Evolutionary conservation across 1,284 basidiomycete genomes (phyloP).

Genomic region (Pyrrhoderma noxium): DNA sequence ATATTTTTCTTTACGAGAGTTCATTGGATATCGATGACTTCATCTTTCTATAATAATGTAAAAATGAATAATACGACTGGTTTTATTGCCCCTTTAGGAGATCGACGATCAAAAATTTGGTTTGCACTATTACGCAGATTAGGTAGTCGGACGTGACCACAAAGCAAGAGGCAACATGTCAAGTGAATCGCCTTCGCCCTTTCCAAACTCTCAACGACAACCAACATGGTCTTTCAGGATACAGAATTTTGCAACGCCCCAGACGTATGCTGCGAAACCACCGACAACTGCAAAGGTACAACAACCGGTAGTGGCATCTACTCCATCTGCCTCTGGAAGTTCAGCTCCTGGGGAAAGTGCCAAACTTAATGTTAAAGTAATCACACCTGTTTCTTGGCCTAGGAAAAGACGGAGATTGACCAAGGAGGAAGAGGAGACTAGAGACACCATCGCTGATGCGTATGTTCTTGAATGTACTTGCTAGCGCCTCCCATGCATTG

Average conservation of each 20-base stretch:
- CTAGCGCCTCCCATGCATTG: neutral
- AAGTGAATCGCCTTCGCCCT: constrained; percentile 5
- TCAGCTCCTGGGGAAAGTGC: neutral
- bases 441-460: constrained; percentile 7
- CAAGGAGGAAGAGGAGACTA: constrained; percentile 15
- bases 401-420: constrained; percentile 14
- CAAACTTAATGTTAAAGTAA: neutral
- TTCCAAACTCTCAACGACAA: neutral
- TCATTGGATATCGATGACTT: no score
- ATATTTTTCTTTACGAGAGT: no score
- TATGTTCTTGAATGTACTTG: constrained; percentile 1
- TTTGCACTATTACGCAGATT: no score
- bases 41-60: no score
- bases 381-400: neutral
- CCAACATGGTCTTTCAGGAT: constrained; percentile 14
- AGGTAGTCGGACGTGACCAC: constrained; percentile 13
- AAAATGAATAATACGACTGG: no score
- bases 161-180: constrained; percentile 9
- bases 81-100: no score
- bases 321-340: neutral
- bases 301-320: constrained; percentile 1
- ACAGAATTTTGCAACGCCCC: constrained; percentile 14
- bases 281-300: neutral
- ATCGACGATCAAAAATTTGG: no score
- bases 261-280: constrained; percentile 14